Conservation (phyloP, 148 eudicot genomes). For the Spergularia bocconei region DNA sequence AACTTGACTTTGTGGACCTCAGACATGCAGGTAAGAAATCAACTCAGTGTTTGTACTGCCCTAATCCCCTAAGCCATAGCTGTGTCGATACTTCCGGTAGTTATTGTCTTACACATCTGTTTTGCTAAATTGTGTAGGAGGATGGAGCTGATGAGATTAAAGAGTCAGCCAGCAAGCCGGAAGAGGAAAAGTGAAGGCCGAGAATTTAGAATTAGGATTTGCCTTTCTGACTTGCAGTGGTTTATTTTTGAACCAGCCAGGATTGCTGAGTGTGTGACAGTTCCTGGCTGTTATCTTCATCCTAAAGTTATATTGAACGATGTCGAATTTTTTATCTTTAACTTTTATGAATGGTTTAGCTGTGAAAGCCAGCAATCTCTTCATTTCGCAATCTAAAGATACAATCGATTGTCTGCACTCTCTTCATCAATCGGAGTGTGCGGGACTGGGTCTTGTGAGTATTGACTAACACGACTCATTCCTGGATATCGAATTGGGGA, state of each 20-base stretch:
- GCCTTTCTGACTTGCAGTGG: slow-evolving; percentile 11
- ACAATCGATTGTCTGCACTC: no score
- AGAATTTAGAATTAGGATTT: slow-evolving; percentile 20
- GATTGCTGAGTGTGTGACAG: slow-evolving; percentile 28
- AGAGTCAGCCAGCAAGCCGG: slow-evolving; percentile 34
- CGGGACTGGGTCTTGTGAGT: no score
- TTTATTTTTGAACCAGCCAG: slow-evolving; percentile 19
- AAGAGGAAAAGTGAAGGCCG: slow-evolving; percentile 28
- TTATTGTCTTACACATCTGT: background rate
- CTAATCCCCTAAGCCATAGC: background rate
- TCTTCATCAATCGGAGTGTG: no score
- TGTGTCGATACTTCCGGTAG: background rate
- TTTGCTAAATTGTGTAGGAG: slow-evolving; percentile 20
- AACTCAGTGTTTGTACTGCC: background rate
- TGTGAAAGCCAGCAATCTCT: background rate
- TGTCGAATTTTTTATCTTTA: background rate
- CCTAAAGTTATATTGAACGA: slow-evolving; percentile 22
- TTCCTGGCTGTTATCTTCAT: slow-evolving; percentile 26
- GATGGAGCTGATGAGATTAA: slow-evolving; percentile 40
- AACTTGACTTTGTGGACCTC: slow-evolving; percentile 68
- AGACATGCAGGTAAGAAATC: slow-evolving; percentile 42
- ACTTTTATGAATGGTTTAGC: background rate
- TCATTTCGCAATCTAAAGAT: no score
- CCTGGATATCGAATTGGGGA: no score
- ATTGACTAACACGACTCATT: no score